Base-by-base conservation (phyloP, 768 basidiomycete genomes). In the Chlorophyllum brunneum region DNA sequence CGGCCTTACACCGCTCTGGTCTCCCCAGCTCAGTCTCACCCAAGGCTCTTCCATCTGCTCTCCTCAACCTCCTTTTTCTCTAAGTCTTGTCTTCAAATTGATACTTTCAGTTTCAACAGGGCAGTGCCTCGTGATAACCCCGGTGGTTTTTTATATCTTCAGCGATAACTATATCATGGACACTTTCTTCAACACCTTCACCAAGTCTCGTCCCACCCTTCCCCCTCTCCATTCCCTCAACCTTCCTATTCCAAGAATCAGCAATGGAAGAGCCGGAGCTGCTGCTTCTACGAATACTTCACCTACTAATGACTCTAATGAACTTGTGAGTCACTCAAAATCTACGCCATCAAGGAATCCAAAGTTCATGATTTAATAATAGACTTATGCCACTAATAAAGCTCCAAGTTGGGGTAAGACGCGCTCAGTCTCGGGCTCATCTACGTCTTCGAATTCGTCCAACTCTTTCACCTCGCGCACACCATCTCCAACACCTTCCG, bases 211-310 rank as follows among this genome's bases (percentile, higher is more conserved):
- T 27, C 79, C 80, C 20, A 77, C 73, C 1, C 76, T 83, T 10
- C 81, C 81, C 11, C 68, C 82, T 9, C 69, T 83, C 9, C 77
- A 69, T 51, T 66, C 77, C 8, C 76, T 82, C 50, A 63, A 75
- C 48, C 71, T 82, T 36, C 60, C 60, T 24, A 27, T 36, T 44
- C 51, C 41, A 15, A 51, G 24, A 39, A 52, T 52, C n/a, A 43
- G 34, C 33, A 13, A 36, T 23, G 51, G 51, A 29, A 44, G 31
- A 44, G 31, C 41, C 36, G 26, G 24, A 27, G 13, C 63, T 62
- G 57, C 62, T 63, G 57, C 65, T 54, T 38, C 57, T 58, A 47
- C 48, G 47, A 30, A 53, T 42, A 43, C 37, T 52, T 48, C 23
- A 33, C 37, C 53, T 50, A 34, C 52, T 54, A 63, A 64, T 56